Percentiles rank a stretch among this genome's conserved stretches.
Evolutionary conservation across 192 early-diverging fungal species (phyloP).

Genomic region (Coemansia sp.): DNA sequence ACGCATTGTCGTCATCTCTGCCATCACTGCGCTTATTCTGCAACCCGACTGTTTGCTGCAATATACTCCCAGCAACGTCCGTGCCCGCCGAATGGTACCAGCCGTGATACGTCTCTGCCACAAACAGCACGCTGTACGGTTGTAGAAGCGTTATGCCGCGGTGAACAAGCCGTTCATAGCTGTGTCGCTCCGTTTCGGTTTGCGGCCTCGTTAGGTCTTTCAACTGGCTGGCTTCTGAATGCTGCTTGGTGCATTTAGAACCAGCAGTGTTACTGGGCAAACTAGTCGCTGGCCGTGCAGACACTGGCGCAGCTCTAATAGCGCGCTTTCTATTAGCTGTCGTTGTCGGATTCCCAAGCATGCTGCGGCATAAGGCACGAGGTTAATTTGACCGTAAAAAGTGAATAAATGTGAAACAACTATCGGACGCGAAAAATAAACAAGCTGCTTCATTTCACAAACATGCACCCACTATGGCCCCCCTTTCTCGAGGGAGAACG

Average conservation of each 20-base stretch:
- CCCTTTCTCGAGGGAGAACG: too few species aligned
- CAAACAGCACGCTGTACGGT: constrained; percentile 39
- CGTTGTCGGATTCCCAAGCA: constrained; percentile 9
- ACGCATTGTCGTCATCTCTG: constrained; percentile 1
- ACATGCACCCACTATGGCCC: too few species aligned
- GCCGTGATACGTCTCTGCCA: constrained; percentile 48
- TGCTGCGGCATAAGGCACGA: constrained; percentile 7
- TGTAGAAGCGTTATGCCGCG: constrained; percentile 45
- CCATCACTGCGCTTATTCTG: not conserved
- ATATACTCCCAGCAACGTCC: constrained; percentile 33
- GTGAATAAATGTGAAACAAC: too few species aligned
- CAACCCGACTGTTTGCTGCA: constrained; percentile 34
- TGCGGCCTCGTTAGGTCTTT: constrained; percentile 21
- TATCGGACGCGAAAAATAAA: constrained; percentile 55
- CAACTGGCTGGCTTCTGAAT: not conserved
- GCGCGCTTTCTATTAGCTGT: constrained; percentile 2
- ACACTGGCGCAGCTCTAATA: not conserved
- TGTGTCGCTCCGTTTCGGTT: constrained; percentile 26
- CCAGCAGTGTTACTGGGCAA: not conserved
- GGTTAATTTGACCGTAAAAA: too few species aligned
- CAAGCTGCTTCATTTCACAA: constrained; percentile 37
- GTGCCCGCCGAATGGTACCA: constrained; percentile 36
- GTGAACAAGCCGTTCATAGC: constrained; percentile 44
- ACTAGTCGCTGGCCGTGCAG: not conserved
- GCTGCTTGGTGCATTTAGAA: not conserved